Conservation (phyloP, 2,329 filamentous ascomycete species). For the Calonectria hawksworthii region DNA sequence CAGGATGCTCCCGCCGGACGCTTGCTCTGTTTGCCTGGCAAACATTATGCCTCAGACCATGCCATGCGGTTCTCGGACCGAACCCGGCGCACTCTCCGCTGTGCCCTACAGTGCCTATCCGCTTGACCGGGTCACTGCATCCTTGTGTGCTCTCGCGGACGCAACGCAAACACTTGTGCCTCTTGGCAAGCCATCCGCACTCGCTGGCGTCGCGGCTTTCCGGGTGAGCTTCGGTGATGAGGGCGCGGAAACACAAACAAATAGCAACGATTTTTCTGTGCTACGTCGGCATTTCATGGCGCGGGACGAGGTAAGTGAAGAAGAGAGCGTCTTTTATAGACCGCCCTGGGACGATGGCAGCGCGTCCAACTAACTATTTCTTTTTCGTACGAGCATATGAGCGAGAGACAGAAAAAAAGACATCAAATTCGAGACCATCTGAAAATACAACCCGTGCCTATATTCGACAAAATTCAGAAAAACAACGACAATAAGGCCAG, state of each 20-base stretch:
- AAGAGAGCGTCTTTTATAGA: constrained; percentile 8
- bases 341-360: not conserved
- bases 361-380: not conserved
- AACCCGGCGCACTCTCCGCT: not conserved
- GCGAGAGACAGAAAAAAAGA: not conserved
- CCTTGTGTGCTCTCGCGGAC: not conserved
- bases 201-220: not conserved
- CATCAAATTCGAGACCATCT: not conserved
- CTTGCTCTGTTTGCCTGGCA: not conserved
- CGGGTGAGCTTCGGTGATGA: constrained; percentile 24
- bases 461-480: not conserved
- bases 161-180: constrained; percentile 21
- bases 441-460: not conserved
- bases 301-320: not conserved
- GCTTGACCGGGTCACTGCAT: constrained; percentile 7
- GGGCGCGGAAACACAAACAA: constrained; percentile 12
- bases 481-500: not conserved
- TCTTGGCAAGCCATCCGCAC: not conserved
- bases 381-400: constrained; percentile 1
- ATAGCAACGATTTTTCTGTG: constrained; percentile 4
- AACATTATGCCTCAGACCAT: not conserved
- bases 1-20: not conserved
- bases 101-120: constrained; percentile 7
- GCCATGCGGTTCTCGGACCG: constrained; percentile 8
- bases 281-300: constrained; percentile 20